These are phyloP conservation scores for Thelonectria blattea DNA, from an alignment of 2,329 filamentous ascomycete species.

Conservation along the genomic window DNA sequence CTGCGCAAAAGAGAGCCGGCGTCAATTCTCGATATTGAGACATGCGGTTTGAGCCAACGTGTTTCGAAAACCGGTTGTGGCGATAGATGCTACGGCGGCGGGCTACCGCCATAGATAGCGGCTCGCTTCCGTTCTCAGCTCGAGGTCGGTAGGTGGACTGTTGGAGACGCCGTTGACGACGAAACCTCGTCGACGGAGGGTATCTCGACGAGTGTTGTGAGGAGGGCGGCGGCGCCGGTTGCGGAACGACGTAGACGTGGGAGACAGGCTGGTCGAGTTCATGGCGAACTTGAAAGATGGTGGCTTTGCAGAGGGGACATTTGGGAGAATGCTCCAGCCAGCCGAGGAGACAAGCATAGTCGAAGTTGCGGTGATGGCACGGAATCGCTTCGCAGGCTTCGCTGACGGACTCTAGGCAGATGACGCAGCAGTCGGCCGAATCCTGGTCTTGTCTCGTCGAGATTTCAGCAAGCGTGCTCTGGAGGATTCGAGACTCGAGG, in stretches of 20 bases:
- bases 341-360: conserved; percentile 82
- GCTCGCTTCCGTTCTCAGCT: conserved; percentile 12
- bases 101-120: conserved; percentile 28
- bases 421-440: conserved; percentile 69
- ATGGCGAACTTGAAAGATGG: conserved; percentile 67
- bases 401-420: conserved; percentile 80
- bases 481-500: conserved; percentile 50
- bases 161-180: conserved; percentile 6
- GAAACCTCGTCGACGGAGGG: conserved; percentile 4
- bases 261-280: conserved; percentile 57
- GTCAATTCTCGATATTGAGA: conserved; percentile 79
- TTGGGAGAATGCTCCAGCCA: conserved; percentile 77
- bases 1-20: conserved; percentile 67
- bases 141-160: conserved; percentile 19
- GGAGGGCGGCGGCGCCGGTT: conserved; percentile 45
- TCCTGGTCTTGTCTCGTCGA: conserved; percentile 36
- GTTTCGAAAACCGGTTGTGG: conserved; percentile 74
- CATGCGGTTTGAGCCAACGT: conserved; percentile 81
- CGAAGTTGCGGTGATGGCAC: conserved; percentile 81
- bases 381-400: conserved; percentile 75
- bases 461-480: conserved; percentile 53
- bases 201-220: conserved; percentile 19
- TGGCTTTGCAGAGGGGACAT: conserved; percentile 79
- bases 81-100: conserved; percentile 76
- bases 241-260: conserved; percentile 59